Percentiles rank a stretch among this genome's conserved stretches.
These are phyloP conservation scores for Aegilops speltoides DNA, from an alignment of 176 grass and related monocot species.

Conservation along the genomic window DNA sequence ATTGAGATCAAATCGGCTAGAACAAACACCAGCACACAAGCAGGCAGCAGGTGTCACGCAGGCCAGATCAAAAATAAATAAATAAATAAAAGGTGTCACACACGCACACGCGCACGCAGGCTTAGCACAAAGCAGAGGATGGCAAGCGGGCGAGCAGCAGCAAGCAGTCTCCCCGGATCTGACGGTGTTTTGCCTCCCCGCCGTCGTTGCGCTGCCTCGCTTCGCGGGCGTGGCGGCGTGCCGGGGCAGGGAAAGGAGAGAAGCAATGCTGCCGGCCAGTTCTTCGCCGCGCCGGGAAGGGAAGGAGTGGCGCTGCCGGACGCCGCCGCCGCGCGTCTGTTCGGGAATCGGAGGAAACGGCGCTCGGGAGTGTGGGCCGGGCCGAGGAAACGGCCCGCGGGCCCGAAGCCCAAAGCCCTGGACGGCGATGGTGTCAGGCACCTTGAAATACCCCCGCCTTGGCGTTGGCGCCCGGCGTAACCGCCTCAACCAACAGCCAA, in stretches of 20 bases:
- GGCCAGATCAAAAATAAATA: no score
- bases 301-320: not conserved
- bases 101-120: no score
- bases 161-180: not conserved
- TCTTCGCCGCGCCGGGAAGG: not conserved
- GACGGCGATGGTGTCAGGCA: not conserved
- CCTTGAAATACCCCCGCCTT: not conserved
- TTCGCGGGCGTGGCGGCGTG: not conserved
- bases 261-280: not conserved
- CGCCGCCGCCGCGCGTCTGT: not conserved
- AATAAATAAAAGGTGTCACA: no score
- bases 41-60: no score
- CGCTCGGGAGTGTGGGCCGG: not conserved
- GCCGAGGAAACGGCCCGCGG: not conserved
- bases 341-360: not conserved
- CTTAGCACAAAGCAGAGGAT: no score
- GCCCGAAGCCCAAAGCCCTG: not conserved
- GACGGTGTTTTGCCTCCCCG: not conserved
- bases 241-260: not conserved
- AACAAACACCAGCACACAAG: no score
- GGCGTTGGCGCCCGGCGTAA: not conserved
- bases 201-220: not conserved
- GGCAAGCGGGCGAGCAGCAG: not conserved
- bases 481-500: not conserved
- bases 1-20: no score